These are phyloP conservation scores for Fragaria ananassa DNA, from an alignment of 306 rosid species.

Conservation along the genomic window DNA sequence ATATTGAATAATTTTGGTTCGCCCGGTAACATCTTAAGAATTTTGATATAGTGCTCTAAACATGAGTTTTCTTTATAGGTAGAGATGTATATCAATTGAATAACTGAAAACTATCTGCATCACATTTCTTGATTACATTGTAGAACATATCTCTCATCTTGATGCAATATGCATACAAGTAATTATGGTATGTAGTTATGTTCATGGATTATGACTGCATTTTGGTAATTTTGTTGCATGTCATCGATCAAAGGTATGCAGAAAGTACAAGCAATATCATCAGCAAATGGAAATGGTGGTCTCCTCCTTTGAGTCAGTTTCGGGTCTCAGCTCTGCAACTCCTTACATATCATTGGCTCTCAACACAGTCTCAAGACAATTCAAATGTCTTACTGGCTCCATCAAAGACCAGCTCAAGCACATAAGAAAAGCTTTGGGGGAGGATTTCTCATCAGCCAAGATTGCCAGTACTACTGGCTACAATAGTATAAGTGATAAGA, in stretches of 20 bases:
- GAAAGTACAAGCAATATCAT: conserved; percentile 78
- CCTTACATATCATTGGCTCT: conserved; percentile 72
- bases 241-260: conserved; percentile 46
- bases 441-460: conserved; percentile 42
- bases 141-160: not conserved
- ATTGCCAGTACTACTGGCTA: conserved; percentile 13
- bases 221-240: conserved; percentile 2
- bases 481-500: conserved; percentile 36
- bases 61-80: not conserved
- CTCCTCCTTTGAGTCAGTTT: conserved; percentile 78
- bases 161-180: not conserved
- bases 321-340: conserved; percentile 77
- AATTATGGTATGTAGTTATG: not conserved
- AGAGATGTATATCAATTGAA: not conserved
- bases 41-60: not conserved
- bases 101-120: not conserved
- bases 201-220: not conserved
- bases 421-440: conserved; percentile 44
- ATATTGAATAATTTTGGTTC: not conserved
- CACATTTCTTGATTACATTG: not conserved
- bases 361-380: conserved; percentile 61
- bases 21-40: not conserved
- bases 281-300: conserved; percentile 96
- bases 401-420: conserved; percentile 64
- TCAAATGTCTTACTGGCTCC: conserved; percentile 49